Conservation (phyloP, 352 stramenopile genomes). For the Phytopythium aichiense region DNA sequence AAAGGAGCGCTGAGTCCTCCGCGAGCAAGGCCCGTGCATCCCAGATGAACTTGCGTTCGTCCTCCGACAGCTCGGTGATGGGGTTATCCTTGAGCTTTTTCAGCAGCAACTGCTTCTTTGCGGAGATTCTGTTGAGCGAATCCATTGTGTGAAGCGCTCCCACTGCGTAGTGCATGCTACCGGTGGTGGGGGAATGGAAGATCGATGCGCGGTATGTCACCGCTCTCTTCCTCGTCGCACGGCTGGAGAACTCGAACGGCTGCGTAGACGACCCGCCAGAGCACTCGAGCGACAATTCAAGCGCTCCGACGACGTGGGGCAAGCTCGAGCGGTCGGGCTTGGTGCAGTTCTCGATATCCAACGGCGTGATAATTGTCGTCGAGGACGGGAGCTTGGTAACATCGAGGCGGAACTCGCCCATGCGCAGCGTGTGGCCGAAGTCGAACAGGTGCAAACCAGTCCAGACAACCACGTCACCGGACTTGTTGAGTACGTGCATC, state of each 20-base stretch:
- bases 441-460: conserved; percentile 75
- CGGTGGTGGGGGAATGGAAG: conserved; percentile 37
- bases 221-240: conserved; percentile 34
- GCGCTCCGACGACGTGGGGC: conserved; percentile 28
- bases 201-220: conserved; percentile 71
- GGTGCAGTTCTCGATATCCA: conserved; percentile 76
- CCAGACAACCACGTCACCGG: conserved; percentile 40
- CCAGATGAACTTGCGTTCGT: conserved; percentile 75
- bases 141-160: conserved; percentile 10
- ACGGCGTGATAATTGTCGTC: conserved; percentile 33
- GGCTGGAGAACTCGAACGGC: conserved; percentile 62
- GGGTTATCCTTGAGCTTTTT: conserved; percentile 56
- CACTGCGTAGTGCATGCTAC: background rate
- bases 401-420: conserved; percentile 41
- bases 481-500: conserved; percentile 49
- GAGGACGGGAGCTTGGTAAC: conserved; percentile 25
- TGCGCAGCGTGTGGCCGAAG: conserved; percentile 69
- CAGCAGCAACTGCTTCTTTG: conserved; percentile 42
- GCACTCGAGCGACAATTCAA: conserved; percentile 49
- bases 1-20: conserved; percentile 70
- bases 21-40: conserved; percentile 47
- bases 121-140: conserved; percentile 24
- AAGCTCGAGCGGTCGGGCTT: conserved; percentile 26
- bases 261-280: conserved; percentile 24
- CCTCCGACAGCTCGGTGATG: conserved; percentile 46